Conservation (phyloP, 257 asterid genomes). For the Leonotis leonurus region DNA sequence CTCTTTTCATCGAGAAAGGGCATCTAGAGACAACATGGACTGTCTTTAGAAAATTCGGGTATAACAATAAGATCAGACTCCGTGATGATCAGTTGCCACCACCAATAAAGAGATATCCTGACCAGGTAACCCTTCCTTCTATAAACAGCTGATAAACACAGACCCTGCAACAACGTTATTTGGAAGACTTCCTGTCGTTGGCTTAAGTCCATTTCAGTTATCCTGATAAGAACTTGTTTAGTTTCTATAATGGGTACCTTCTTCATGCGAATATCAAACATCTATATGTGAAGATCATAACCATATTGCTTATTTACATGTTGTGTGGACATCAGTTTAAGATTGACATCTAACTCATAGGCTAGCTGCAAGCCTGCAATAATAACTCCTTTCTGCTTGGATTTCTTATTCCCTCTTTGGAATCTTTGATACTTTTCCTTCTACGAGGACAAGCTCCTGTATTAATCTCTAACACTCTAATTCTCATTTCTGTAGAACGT, state of each 20-base stretch:
- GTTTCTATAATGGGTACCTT: slow-evolving; percentile 6
- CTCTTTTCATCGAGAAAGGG: slow-evolving; percentile 92
- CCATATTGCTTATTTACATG: neutral
- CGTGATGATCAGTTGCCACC: slow-evolving; percentile 82
- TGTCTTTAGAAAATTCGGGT: slow-evolving; percentile 91
- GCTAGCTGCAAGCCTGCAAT: neutral
- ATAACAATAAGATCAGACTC: slow-evolving; percentile 87
- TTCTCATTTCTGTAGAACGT: slow-evolving; percentile 58
- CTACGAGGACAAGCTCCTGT: neutral
- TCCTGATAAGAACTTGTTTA: too few relatives aligned
- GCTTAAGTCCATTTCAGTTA: neutral
- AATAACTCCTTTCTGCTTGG: neutral
- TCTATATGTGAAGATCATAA: neutral
- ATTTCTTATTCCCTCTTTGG: neutral
- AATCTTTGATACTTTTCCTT: neutral
- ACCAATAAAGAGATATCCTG: slow-evolving; percentile 70
- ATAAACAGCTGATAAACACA: neutral
- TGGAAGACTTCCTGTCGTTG: slow-evolving; percentile 11
- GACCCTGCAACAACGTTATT: neutral
- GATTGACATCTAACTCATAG: neutral
- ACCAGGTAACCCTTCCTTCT: slow-evolving; percentile 51
- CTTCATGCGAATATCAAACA: neutral
- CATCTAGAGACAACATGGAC: slow-evolving; percentile 97
- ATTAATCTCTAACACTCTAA: slow-evolving; percentile 11
- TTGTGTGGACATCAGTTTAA: neutral